phyloP scores from a whole-genome alignment of 192 early-diverging fungal species.

The Kappamyces sp. region DNA sequence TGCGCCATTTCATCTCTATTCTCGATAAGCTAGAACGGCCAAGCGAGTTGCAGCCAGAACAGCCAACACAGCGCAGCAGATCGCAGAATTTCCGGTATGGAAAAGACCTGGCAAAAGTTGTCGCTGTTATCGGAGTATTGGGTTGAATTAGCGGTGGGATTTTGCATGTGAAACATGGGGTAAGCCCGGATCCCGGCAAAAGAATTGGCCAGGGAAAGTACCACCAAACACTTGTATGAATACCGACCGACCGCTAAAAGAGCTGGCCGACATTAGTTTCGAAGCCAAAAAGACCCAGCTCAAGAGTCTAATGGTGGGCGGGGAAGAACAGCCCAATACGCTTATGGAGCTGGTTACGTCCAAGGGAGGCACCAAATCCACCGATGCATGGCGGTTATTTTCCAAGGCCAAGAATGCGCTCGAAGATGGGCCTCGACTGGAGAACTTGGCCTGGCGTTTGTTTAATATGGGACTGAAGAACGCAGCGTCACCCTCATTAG shows the following conservation, averaged over 20 bases:
- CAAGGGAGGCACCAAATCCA: slow-evolving; percentile 20
- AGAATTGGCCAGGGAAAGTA: no score
- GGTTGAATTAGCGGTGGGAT: no score
- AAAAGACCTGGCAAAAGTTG: no score
- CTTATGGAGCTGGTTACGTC: slow-evolving; percentile 1
- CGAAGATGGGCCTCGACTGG: slow-evolving; percentile 68
- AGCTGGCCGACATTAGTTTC: slow-evolving; percentile 5
- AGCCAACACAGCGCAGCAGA: no score
- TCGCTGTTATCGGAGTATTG: no score
- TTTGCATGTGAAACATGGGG: no score
- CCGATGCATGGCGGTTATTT: slow-evolving; percentile 68
- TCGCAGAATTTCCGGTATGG: no score
- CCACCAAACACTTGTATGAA: background rate
- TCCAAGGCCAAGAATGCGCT: slow-evolving; percentile 74
- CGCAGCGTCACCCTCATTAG: slow-evolving; percentile 18
- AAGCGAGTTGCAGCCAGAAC: no score
- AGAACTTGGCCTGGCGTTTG: slow-evolving; percentile 80
- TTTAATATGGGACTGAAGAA: slow-evolving; percentile 62
- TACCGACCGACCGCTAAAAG: slow-evolving; percentile 7
- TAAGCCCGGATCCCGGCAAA: no score
- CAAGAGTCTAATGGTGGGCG: slow-evolving; percentile 9
- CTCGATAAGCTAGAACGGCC: no score
- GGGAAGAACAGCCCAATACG: slow-evolving; percentile 10
- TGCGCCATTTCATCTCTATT: no score
- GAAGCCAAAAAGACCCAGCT: slow-evolving; percentile 10